Conservation (phyloP, 768 basidiomycete genomes). For the Imleria badia region DNA sequence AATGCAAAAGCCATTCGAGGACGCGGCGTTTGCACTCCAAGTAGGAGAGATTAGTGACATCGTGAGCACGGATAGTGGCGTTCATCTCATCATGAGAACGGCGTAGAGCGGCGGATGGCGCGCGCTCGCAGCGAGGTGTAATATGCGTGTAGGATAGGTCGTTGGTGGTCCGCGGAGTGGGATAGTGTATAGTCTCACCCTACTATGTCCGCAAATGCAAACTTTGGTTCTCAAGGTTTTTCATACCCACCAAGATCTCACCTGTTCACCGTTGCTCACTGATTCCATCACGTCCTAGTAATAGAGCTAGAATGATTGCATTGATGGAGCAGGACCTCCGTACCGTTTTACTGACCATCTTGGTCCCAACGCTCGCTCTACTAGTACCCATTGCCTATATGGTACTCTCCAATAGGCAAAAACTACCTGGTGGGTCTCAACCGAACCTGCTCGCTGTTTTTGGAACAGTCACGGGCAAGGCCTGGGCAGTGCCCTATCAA, state of each 20-base stretch:
- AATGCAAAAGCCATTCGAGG: conserved; percentile 99
- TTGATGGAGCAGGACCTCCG: conserved; percentile 4
- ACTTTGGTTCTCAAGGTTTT: background rate
- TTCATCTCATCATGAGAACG: conserved; percentile 90
- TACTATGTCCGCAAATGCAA: background rate
- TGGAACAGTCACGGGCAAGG: conserved; percentile 1
- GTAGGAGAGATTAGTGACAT: conserved; percentile 79
- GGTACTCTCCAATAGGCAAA: conserved; percentile 1
- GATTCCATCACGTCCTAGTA: too few species aligned
- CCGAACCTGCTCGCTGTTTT: background rate
- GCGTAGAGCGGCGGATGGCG: conserved; percentile 43
- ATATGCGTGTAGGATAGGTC: conserved; percentile 2
- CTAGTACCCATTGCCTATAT: conserved; percentile 21
- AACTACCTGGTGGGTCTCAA: conserved; percentile 15
- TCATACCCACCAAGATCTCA: background rate
- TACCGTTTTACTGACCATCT: conserved; percentile 6
- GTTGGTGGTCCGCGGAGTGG: background rate
- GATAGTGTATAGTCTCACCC: background rate
- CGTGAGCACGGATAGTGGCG: conserved; percentile 90
- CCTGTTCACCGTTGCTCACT: background rate
- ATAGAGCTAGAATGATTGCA: background rate
- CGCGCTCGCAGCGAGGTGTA: background rate
- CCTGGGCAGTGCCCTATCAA: background rate
- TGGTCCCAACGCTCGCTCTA: conserved; percentile 8
- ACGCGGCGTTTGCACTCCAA: conserved; percentile 71